These are phyloP conservation scores for Chytridium lagenaria DNA, from an alignment of 371 early-diverging fungal species.

Conservation along the genomic window DNA sequence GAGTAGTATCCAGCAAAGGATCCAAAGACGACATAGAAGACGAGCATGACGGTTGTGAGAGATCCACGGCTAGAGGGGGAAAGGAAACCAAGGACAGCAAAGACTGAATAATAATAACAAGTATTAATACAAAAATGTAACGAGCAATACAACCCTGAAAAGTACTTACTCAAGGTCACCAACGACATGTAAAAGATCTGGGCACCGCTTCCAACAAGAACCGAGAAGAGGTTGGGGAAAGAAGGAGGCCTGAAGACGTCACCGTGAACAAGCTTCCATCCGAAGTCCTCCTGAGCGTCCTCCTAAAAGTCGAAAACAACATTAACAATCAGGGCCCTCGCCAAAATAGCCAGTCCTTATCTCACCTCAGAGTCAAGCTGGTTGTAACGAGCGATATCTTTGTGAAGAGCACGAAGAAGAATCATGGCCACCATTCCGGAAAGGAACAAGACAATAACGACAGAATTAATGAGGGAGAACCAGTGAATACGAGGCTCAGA, in stretches of 20 bases:
- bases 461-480: conserved; percentile 83
- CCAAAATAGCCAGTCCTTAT: no score
- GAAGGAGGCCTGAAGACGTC: conserved; percentile 91
- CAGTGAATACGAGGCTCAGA: conserved; percentile 82
- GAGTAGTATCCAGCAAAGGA: conserved; percentile 85
- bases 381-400: conserved; percentile 86
- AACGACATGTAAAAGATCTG: conserved; percentile 82
- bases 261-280: conserved; percentile 89
- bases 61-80: conserved; percentile 94
- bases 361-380: conserved; percentile 45
- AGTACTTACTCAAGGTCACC: conserved; percentile 41
- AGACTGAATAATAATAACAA: conserved; percentile 50
- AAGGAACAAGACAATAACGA: conserved; percentile 80
- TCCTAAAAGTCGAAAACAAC: conserved; percentile 64
- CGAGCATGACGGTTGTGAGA: conserved; percentile 83
- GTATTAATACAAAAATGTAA: background rate
- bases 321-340: conserved; percentile 83
- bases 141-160: background rate
- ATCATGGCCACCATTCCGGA: conserved; percentile 86
- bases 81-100: conserved; percentile 93
- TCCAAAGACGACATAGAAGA: conserved; percentile 85
- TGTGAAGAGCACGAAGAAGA: conserved; percentile 76
- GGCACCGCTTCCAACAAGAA: conserved; percentile 85
- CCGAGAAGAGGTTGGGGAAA: conserved; percentile 75
- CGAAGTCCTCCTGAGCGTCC: conserved; percentile 74